Base-by-base conservation (phyloP, 371 early-diverging fungal species). In the Mortierella sp. region DNA sequence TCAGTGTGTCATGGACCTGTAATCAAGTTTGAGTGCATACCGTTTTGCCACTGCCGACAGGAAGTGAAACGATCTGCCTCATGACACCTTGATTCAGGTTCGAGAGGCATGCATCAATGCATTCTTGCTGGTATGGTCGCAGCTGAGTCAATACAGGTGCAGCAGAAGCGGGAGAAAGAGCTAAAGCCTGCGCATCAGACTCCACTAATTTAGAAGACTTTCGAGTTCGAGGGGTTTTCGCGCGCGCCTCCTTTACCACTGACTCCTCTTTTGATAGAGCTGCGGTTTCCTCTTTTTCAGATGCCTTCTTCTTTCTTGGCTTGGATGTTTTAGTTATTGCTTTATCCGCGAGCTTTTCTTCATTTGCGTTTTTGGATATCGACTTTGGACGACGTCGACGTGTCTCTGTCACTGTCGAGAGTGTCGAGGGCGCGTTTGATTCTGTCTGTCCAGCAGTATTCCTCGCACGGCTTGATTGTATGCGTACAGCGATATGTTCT, bases 41-140 rank as follows among this genome's bases (percentile, higher is more conserved):
- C 41, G 96, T 96, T 76, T 96, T 97, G 24, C 96, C 97, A 72
- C 92, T 94, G n/a, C 96, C 92, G n/a, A 96, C 95, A 19, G 95
- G 94, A 21, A 94, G 83, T 7, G 93, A 95, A 28, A 95, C 95
- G 9, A 93, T 90, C 83, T 96, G 96, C 21, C 94, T 80, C 53
- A 77, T 82, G 22, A 89, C 69, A 0, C 96, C 95, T 8, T 81
- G 55, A 6, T 77, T 53, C 36, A 92, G 77, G 6, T 65, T 69
- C 0, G 67, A 60, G 4, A 97, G 78, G 43, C 89, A 89, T 1
- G 67, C 68, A 5, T 92, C 87, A 33, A 97, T 94, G 82, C 97
- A 97, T 65, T 94, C 95, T 68, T 88, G 71, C 77, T 97, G 97
- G 78, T 97, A 96, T 0, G 88, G 87, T 40, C 96, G 88, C 24